Base-by-base conservation (phyloP, 345 rosid genomes). In the Boechera stricta region DNA sequence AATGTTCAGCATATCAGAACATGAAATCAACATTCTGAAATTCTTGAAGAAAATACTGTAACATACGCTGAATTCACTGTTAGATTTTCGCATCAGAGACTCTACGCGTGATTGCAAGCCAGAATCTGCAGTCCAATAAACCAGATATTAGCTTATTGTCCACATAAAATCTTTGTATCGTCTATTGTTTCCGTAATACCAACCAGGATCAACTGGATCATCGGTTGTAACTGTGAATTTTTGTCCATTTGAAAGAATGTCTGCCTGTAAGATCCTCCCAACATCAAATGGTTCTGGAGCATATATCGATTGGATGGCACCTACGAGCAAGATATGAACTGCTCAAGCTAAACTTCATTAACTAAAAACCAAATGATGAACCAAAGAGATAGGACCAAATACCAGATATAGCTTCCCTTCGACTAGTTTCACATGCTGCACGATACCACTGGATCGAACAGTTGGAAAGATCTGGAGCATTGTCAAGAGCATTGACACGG, bases 241-340 rank as follows among this genome's bases (percentile, higher is more conserved):
- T 54, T 88, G 98, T 79, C 99, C 96, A 73, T 87, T 86, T n/a
- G 80, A 79, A 47, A 83, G 49, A 77, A 91, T 78, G 32, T 91
- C 97, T 58, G 85, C 98, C 81, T 83, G 90, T 82, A 96, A 77
- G 66, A 89, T 71, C 45, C 86, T 84, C 59, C 97, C 97, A 73
- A 91, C 88, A 74, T 96, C 99, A 66, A 89, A 84, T 38, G 99
- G 98, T 73, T 96, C 98, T n/a, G 97, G 97, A 70, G 99, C 97
- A 83, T 96, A 96, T 39, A 82, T 63, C 3, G 81, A 63, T 74
- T 56, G 84, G 67, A 77, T 79, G 16, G 99, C 98, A 81, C 94
- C 99, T 95, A 74, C 39, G 39, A 75, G 26, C 57, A 39, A 67
- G n/a, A 79, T 7, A 67, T 6, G n/a, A 53, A 68, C 33, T 13